These are phyloP conservation scores for Corymbia citriodora DNA, from an alignment of 441 rosid species.

Conservation along the genomic window DNA sequence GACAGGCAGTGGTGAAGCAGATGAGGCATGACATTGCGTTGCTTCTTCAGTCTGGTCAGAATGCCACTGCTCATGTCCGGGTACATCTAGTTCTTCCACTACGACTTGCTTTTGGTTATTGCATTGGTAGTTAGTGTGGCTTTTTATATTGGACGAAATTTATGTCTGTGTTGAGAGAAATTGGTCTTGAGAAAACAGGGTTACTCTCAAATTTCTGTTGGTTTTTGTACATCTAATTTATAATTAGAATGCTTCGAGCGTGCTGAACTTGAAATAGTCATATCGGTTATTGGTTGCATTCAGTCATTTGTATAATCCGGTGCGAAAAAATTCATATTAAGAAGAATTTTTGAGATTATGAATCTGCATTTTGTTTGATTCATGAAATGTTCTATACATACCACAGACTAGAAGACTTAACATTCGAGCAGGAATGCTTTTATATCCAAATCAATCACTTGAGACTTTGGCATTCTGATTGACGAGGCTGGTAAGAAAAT, in stretches of 20 bases:
- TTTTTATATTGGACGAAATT: not conserved
- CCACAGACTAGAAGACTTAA: not conserved
- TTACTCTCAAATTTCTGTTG: not conserved
- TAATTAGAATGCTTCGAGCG: not conserved
- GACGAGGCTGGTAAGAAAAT: not conserved
- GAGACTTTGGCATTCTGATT: not conserved
- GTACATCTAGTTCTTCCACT: not conserved
- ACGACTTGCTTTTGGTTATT: not conserved
- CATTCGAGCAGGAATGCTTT: not conserved
- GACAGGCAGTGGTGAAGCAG: slow-evolving; percentile 77
- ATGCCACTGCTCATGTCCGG: slow-evolving; percentile 72
- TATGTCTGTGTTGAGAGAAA: not conserved
- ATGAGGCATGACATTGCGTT: slow-evolving; percentile 78
- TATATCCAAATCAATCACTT: not conserved
- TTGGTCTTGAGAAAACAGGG: not conserved
- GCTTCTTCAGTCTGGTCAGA: slow-evolving; percentile 84
- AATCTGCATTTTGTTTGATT: too few species aligned
- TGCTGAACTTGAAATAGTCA: not conserved
- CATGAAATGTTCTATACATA: not conserved
- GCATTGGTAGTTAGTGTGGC: not conserved
- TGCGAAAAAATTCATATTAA: not conserved
- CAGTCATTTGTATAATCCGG: not conserved
- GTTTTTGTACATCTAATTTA: not conserved
- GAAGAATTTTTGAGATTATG: not conserved
- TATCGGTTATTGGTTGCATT: not conserved